Conservation (phyloP, 129 eudicot species). For the Escallonia rubra region DNA sequence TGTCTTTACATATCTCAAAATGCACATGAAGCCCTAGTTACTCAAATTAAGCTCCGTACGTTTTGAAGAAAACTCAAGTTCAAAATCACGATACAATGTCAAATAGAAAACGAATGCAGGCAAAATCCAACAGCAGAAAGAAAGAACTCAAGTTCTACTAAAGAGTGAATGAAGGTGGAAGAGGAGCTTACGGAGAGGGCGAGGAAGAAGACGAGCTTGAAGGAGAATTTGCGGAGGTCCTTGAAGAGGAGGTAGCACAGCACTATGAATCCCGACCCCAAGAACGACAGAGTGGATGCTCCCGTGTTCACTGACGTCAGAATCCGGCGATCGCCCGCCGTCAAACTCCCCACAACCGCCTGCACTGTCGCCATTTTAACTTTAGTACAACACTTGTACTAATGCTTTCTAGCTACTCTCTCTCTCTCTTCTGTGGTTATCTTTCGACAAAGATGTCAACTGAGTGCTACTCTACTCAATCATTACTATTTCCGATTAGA, state of each 20-base stretch:
- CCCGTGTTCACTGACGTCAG: conserved; percentile 68
- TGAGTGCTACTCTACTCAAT: too few species aligned
- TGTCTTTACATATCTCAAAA: too few species aligned
- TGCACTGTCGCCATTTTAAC: conserved; percentile 59
- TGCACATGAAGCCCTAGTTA: too few species aligned
- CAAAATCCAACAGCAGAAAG: not conserved
- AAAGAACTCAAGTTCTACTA: not conserved
- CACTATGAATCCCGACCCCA: conserved; percentile 84
- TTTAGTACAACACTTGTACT: too few species aligned
- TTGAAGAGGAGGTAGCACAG: conserved; percentile 82
- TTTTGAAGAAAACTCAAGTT: too few species aligned
- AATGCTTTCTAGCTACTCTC: too few species aligned
- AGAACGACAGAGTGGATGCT: conserved; percentile 79
- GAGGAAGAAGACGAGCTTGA: conserved; percentile 94
- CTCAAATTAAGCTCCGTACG: too few species aligned
- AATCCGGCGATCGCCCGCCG: conserved; percentile 62
- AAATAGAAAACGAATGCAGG: too few species aligned
- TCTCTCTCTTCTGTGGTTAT: too few species aligned
- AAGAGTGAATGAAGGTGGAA: not conserved
- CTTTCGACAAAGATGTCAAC: too few species aligned
- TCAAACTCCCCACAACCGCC: conserved; percentile 63
- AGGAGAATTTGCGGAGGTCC: conserved; percentile 95
- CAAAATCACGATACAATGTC: too few species aligned
- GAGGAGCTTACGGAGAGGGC: conserved; percentile 66
- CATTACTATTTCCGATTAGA: too few species aligned